phyloP scores from a whole-genome alignment of 108 stramenopile genomes.

The Cyclotella cryptica region DNA sequence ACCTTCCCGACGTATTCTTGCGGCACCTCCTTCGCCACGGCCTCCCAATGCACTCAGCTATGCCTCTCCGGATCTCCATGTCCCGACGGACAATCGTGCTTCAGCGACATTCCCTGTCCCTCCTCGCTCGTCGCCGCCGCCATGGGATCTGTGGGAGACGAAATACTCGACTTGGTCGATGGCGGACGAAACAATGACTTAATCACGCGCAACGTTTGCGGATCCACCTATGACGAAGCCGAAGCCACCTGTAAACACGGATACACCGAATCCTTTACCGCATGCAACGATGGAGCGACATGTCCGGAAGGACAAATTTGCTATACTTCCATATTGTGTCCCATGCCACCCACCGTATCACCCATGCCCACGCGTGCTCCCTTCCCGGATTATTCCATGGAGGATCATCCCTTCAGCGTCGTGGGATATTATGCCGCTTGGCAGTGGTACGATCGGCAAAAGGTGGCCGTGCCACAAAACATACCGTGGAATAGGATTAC shows the following conservation, averaged over 20 bases:
- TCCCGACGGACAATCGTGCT: slow-evolving; percentile 25
- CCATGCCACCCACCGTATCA: slow-evolving; percentile 14
- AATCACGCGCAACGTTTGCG: slow-evolving; percentile 30
- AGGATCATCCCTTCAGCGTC: neutral
- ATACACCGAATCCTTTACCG: neutral
- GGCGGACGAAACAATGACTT: neutral
- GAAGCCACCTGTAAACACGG: slow-evolving; percentile 22
- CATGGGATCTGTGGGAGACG: slow-evolving; percentile 25
- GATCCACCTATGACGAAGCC: slow-evolving; percentile 33
- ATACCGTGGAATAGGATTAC: slow-evolving; percentile 32
- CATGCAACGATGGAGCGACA: slow-evolving; percentile 11
- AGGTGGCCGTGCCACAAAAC: slow-evolving; percentile 27
- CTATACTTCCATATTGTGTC: slow-evolving; percentile 28
- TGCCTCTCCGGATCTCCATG: slow-evolving; percentile 25
- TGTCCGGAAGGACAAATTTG: slow-evolving; percentile 19
- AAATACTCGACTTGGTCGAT: neutral
- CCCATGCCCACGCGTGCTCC: slow-evolving; percentile 15
- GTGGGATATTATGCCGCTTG: slow-evolving; percentile 52
- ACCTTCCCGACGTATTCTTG: slow-evolving; percentile 45
- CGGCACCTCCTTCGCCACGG: slow-evolving; percentile 9
- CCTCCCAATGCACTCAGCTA: slow-evolving; percentile 21
- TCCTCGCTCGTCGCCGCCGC: slow-evolving; percentile 22
- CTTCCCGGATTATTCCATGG: neutral
- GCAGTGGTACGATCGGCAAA: slow-evolving; percentile 49
- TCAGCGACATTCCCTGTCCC: slow-evolving; percentile 28